A percentile compares a stretch with the other conserved stretches of the same genome.
Conservation (phyloP, 768 basidiomycete species). For the Leucocoprinus birnbaumii region DNA sequence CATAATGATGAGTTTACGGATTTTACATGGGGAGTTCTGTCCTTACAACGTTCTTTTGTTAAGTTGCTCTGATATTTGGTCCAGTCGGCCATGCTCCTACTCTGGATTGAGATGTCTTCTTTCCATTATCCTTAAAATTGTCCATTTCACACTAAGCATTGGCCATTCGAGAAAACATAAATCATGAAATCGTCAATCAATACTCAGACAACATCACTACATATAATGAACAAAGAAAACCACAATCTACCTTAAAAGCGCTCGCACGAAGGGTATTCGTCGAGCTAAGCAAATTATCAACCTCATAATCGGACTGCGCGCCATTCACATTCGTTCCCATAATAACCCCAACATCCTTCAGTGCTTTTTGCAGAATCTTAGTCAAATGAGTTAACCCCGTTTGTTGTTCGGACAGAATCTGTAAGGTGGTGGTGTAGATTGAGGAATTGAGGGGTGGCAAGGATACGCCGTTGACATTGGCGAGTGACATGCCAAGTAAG, state of each 20-base stretch:
- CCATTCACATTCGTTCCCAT: conserved; percentile 37
- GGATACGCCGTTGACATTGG: background rate
- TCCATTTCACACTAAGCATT: too few relatives aligned
- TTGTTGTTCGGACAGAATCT: conserved; percentile 80
- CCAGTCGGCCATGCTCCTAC: too few relatives aligned
- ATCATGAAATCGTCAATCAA: too few relatives aligned
- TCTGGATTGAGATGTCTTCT: too few relatives aligned
- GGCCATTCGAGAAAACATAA: too few relatives aligned
- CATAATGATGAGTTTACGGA: conserved; percentile 99
- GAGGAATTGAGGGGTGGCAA: conserved; percentile 7
- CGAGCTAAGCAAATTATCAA: conserved; percentile 32
- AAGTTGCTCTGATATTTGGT: too few relatives aligned
- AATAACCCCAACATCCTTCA: conserved; percentile 67
- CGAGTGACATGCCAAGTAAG: background rate
- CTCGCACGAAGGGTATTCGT: conserved; percentile 34
- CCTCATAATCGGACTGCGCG: conserved; percentile 17
- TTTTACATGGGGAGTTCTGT: conserved; percentile 75
- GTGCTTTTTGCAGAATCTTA: conserved; percentile 61
- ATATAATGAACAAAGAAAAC: background rate
- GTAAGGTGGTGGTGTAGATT: conserved; percentile 4
- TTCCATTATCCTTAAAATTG: too few relatives aligned
- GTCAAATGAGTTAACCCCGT: conserved; percentile 78
- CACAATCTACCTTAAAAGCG: conserved; percentile 31
- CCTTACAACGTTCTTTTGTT: too few relatives aligned
- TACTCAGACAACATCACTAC: too few relatives aligned